A percentile compares a stretch with the other conserved stretches of the same genome.
Evolutionary conservation across 2,329 filamentous ascomycete genomes (phyloP).

Genomic region (Epichloe festucae): DNA sequence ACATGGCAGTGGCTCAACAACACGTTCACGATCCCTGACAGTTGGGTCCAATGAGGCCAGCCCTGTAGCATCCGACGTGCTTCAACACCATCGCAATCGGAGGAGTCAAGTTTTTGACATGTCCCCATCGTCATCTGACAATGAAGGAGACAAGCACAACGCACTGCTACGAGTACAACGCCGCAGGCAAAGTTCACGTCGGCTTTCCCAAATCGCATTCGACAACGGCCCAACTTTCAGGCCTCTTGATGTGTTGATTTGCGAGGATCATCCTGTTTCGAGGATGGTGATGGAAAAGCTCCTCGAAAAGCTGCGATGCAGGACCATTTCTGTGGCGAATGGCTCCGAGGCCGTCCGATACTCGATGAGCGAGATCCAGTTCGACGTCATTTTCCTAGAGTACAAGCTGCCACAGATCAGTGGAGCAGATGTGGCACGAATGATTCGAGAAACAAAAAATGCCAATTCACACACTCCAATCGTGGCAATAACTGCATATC

Average conservation of each 20-base stretch:
- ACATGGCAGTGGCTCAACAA: slow-evolving; percentile 47
- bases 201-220: slow-evolving; percentile 81
- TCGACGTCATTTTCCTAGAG: slow-evolving; percentile 97
- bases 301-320: slow-evolving; percentile 86
- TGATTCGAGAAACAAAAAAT: slow-evolving; percentile 96
- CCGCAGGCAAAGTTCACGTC: slow-evolving; percentile 85
- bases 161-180: slow-evolving; percentile 84
- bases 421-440: slow-evolving; percentile 86
- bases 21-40: slow-evolving; percentile 74
- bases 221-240: slow-evolving; percentile 77
- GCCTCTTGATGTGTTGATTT: slow-evolving; percentile 86
- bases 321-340: slow-evolving; percentile 82
- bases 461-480: slow-evolving; percentile 90
- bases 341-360: slow-evolving; percentile 87
- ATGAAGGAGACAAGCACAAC: slow-evolving; percentile 85
- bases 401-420: slow-evolving; percentile 92
- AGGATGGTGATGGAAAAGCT: slow-evolving; percentile 98
- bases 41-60: slow-evolving; percentile 91
- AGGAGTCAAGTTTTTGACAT: slow-evolving; percentile 92
- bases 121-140: slow-evolving; percentile 94
- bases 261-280: slow-evolving; percentile 94
- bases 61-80: slow-evolving; percentile 52
- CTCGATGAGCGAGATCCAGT: slow-evolving; percentile 93
- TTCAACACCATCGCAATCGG: slow-evolving; percentile 73
- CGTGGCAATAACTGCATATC: slow-evolving; percentile 88